Evolutionary conservation across 176 grass and related monocot genomes (phyloP).

Genomic region (Coix lacrymajobi): DNA sequence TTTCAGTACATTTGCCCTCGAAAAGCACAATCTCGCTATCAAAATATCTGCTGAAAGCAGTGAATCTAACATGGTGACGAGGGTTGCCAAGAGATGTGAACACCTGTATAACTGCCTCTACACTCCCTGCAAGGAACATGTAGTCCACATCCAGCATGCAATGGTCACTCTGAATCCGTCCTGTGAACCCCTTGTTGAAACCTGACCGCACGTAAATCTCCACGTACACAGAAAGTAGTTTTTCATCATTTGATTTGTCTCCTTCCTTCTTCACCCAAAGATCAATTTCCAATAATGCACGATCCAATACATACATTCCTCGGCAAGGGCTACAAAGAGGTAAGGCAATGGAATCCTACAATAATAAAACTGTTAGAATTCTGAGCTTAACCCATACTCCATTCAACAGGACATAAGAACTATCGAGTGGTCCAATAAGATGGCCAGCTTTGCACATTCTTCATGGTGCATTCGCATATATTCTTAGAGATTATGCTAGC

Average conservation of each 20-base stretch:
- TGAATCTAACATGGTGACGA: background rate
- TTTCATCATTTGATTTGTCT: slow-evolving; percentile 9
- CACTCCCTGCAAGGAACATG: background rate
- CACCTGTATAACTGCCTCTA: slow-evolving; percentile 26
- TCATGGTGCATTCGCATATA: too few relatives aligned
- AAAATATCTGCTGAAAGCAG: slow-evolving; percentile 4
- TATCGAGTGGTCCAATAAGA: background rate
- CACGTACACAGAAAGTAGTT: background rate
- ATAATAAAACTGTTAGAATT: slow-evolving; percentile 4
- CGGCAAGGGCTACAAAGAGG: slow-evolving; percentile 30
- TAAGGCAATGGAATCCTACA: slow-evolving; percentile 8
- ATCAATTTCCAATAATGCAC: slow-evolving; percentile 35
- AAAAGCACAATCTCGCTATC: slow-evolving; percentile 9
- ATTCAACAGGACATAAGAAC: background rate
- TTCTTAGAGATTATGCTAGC: too few relatives aligned
- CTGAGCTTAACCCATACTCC: background rate
- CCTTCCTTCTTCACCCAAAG: slow-evolving; percentile 24
- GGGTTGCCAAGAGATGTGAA: background rate
- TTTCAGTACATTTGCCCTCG: background rate
- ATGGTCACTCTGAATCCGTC: slow-evolving; percentile 15
- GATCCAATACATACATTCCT: slow-evolving; percentile 21
- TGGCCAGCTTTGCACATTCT: background rate
- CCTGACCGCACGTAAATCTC: background rate
- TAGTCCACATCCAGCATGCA: slow-evolving; percentile 14
- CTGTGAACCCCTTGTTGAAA: background rate